Conservation (phyloP, 1,139 yeast species). For the Lodderomyces margitis region DNA sequence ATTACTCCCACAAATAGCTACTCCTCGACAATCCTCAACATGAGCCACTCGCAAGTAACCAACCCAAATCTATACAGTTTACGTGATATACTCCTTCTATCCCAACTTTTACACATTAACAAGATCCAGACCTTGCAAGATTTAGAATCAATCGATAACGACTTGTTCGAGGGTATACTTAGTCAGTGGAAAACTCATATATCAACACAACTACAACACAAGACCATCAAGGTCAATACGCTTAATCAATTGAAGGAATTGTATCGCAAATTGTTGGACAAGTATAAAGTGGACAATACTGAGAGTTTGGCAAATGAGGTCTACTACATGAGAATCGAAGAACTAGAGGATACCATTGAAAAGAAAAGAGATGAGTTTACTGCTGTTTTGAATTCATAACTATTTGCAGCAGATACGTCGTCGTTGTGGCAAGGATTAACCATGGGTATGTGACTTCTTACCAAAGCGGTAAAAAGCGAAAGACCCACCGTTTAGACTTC, state of each 20-base stretch:
- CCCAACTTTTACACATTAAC: constrained; percentile 21
- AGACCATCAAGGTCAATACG: constrained; percentile 15
- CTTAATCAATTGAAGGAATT: constrained; percentile 17
- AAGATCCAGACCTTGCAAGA: constrained; percentile 12
- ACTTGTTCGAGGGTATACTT: constrained; percentile 11
- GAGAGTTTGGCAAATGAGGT: constrained; percentile 22
- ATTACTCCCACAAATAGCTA: not conserved
- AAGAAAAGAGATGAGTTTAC: constrained; percentile 15
- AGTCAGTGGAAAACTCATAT: constrained; percentile 18
- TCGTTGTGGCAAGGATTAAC: not conserved
- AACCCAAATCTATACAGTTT: constrained; percentile 15
- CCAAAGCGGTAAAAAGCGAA: too few relatives aligned
- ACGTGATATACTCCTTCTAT: constrained; percentile 19
- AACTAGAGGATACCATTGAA: constrained; percentile 16
- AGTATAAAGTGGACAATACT: constrained; percentile 17
- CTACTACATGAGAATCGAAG: constrained; percentile 20
- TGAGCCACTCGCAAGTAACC: constrained; percentile 8
- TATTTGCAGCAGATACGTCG: not conserved
- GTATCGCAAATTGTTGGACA: constrained; percentile 15
- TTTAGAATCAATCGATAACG: constrained; percentile 14
- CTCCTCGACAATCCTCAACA: not conserved
- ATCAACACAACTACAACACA: constrained; percentile 14
- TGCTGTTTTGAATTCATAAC: constrained; percentile 5
- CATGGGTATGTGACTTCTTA: too few relatives aligned
- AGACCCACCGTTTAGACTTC: too few relatives aligned